A percentile compares a stretch with the other conserved stretches of the same genome.
Evolutionary conservation across 2,329 filamentous ascomycete genomes (phyloP).

Genomic region (Aspergillus brasiliensis): DNA sequence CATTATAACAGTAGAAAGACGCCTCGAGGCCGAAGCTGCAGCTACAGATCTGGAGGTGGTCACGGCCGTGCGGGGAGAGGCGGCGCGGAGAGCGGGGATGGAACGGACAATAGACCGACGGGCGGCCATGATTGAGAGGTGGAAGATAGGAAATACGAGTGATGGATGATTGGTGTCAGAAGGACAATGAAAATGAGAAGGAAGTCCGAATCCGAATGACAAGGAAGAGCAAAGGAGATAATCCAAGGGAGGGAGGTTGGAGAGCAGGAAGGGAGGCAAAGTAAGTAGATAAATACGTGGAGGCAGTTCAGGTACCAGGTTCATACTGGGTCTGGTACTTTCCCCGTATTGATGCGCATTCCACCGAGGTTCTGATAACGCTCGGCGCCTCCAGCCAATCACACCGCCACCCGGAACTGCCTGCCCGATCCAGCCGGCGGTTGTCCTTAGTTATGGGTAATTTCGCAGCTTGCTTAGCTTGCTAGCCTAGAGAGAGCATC

Average conservation of each 20-base stretch:
- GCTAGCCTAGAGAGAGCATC: too few species aligned
- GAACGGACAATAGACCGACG: conserved; percentile 40
- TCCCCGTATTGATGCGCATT: background rate
- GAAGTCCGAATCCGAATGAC: background rate
- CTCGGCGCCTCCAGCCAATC: conserved; percentile 8
- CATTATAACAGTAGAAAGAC: conserved; percentile 25
- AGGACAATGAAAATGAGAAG: background rate
- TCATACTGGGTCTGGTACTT: background rate
- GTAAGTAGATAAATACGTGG: background rate
- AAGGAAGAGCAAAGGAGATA: conserved; percentile 1
- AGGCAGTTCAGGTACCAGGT: background rate
- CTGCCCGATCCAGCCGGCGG: background rate
- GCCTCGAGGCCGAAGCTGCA: conserved; percentile 26
- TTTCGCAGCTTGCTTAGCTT: too few species aligned
- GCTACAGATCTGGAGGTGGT: conserved; percentile 23
- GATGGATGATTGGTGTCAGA: background rate
- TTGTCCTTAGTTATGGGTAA: too few species aligned
- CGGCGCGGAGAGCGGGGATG: conserved; percentile 42
- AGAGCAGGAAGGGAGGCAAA: conserved; percentile 8
- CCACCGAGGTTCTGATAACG: conserved; percentile 1
- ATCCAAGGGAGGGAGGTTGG: background rate
- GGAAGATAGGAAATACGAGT: background rate
- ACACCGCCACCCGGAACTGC: background rate
- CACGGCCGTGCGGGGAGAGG: conserved; percentile 38
- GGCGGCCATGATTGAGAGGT: conserved; percentile 37